Evolutionary conservation across 2,329 filamentous ascomycete genomes (phyloP).

Genomic region (Colletotrichum sp.): DNA sequence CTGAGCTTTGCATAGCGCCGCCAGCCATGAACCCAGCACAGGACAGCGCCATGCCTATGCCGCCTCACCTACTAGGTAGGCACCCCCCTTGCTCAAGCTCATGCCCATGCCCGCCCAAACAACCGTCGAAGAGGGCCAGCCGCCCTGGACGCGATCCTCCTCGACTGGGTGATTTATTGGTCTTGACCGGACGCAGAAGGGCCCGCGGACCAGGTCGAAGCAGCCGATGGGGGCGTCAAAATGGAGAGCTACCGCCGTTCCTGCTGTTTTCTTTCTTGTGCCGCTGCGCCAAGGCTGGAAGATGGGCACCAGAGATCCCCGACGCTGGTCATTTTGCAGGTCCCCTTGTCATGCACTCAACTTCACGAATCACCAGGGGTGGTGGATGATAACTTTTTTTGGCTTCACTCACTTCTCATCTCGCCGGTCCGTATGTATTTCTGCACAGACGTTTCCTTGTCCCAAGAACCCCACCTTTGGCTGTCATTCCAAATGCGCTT

Average conservation of each 20-base stretch:
- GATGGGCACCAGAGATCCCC: not conserved
- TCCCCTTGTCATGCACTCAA: not conserved
- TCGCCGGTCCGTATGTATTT: not conserved
- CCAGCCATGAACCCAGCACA: not conserved
- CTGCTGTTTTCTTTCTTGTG: not conserved
- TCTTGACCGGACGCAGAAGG: not conserved
- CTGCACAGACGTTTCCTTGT: conserved; percentile 2
- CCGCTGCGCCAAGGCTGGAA: not conserved
- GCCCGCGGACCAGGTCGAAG: not conserved
- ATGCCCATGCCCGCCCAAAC: not conserved
- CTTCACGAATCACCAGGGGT: not conserved
- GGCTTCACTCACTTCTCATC: not conserved
- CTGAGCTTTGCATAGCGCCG: not conserved
- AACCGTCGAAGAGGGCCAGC: not conserved
- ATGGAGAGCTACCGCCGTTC: not conserved
- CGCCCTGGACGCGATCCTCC: not conserved
- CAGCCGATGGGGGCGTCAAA: not conserved
- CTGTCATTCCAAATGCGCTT: conserved; percentile 19
- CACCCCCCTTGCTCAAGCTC: not conserved
- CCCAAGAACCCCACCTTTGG: not conserved
- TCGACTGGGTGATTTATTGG: not conserved
- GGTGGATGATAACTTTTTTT: not conserved
- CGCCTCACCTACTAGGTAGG: not conserved
- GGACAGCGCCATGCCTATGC: not conserved
- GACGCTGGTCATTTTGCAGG: not conserved